A percentile compares a stretch with the other conserved stretches of the same genome.
These are phyloP conservation scores for Malus sieversii DNA, from an alignment of 306 rosid genomes.

Conservation along the genomic window DNA sequence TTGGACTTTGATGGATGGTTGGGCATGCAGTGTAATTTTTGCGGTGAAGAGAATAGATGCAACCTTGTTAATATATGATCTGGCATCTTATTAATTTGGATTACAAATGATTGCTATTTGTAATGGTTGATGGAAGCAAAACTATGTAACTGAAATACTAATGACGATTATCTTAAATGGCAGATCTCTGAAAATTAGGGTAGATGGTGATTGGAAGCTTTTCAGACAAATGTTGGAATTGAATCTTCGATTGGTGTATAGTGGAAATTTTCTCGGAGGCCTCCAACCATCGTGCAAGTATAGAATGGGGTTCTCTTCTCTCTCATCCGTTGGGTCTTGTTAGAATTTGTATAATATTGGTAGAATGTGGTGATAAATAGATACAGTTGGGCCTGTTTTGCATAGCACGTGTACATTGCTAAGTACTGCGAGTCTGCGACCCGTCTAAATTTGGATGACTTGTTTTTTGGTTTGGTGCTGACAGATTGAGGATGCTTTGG, in stretches of 20 bases:
- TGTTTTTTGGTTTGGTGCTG: slow-evolving; percentile 35
- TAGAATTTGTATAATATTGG: slow-evolving; percentile 57
- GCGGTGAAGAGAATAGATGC: background rate
- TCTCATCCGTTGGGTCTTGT: slow-evolving; percentile 15
- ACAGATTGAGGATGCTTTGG: slow-evolving; percentile 62
- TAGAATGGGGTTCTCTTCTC: background rate
- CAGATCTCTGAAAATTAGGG: slow-evolving; percentile 22
- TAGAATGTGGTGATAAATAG: slow-evolving; percentile 46
- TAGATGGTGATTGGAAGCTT: slow-evolving; percentile 22
- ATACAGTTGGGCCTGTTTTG: background rate
- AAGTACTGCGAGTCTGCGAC: slow-evolving; percentile 46
- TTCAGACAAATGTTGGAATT: slow-evolving; percentile 7
- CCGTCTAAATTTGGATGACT: slow-evolving; percentile 31
- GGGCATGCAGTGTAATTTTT: background rate
- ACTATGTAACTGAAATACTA: background rate
- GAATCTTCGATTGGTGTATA: slow-evolving; percentile 25
- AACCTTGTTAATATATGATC: background rate
- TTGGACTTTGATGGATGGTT: background rate
- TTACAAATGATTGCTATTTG: background rate
- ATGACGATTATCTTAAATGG: slow-evolving; percentile 1
- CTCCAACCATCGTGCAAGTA: slow-evolving; percentile 8
- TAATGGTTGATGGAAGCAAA: background rate
- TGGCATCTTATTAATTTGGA: background rate
- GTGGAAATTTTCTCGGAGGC: slow-evolving; percentile 24
- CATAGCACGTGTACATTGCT: slow-evolving; percentile 69